Evolutionary conservation across 257 asterid species (phyloP).

Genomic region (Striga asiatica): DNA sequence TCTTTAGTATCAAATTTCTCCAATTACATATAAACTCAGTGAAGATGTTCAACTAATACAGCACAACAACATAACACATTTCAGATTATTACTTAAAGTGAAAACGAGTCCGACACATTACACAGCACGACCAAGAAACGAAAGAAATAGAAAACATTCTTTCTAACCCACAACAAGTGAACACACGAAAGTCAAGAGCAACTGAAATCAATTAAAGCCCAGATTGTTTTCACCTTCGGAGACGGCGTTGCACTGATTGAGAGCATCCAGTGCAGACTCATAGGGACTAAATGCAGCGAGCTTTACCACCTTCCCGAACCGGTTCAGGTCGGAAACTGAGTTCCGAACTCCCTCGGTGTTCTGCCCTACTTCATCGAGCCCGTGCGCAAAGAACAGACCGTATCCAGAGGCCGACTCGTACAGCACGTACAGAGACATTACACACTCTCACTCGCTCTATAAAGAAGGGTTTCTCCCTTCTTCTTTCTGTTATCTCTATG

Average conservation of each 20-base stretch:
- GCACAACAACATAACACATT: too few relatives aligned
- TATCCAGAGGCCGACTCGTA: constrained; percentile 88
- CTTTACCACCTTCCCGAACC: constrained; percentile 77
- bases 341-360: constrained; percentile 69
- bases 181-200: too few relatives aligned
- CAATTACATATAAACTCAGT: too few relatives aligned
- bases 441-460: neutral
- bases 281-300: constrained; percentile 65
- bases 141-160: too few relatives aligned
- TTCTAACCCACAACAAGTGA: neutral
- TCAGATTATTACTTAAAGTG: too few relatives aligned
- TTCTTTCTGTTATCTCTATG: neutral
- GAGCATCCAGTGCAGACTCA: constrained; percentile 88
- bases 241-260: constrained; percentile 76
- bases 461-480: neutral
- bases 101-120: neutral
- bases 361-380: constrained; percentile 90
- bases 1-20: too few relatives aligned
- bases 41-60: too few relatives aligned
- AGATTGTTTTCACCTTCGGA: constrained; percentile 54
- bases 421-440: constrained; percentile 56
- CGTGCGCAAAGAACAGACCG: constrained; percentile 47
- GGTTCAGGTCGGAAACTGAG: constrained; percentile 60
- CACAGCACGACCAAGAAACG: neutral
- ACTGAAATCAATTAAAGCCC: neutral